Conservation (phyloP, 2,329 filamentous ascomycete species). For the Orbilia quercus region DNA sequence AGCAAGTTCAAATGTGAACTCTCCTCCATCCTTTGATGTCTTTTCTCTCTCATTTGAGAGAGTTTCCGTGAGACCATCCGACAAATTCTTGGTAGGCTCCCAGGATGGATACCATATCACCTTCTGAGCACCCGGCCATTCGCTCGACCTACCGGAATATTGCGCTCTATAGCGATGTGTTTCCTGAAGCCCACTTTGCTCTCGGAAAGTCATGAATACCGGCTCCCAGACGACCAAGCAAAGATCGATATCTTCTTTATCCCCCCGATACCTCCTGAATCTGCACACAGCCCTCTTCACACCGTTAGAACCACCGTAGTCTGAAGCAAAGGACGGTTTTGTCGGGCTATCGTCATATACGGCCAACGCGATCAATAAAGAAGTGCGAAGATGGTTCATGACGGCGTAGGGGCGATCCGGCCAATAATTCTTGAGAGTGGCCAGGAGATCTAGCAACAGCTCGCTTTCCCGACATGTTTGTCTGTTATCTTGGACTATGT, state of each 20-base stretch:
- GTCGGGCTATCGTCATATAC: constrained; percentile 40
- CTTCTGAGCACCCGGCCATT: constrained; percentile 47
- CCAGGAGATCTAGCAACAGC: constrained; percentile 38
- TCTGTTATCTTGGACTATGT: constrained; percentile 34
- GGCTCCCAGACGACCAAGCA: constrained; percentile 42
- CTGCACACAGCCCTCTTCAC: constrained; percentile 40
- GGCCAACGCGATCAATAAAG: constrained; percentile 30
- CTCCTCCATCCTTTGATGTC: constrained; percentile 22
- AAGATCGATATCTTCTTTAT: constrained; percentile 34
- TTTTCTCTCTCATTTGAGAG: constrained; percentile 43
- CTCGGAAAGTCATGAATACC: constrained; percentile 46
- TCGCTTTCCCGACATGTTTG: constrained; percentile 48
- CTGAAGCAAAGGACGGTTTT: constrained; percentile 46
- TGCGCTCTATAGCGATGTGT: constrained; percentile 43
- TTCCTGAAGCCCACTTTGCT: constrained; percentile 45
- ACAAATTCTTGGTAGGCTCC: constrained; percentile 40
- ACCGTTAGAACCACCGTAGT: constrained; percentile 30
- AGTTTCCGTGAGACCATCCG: constrained; percentile 29
- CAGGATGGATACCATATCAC: constrained; percentile 55
- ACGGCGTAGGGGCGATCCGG: constrained; percentile 50
- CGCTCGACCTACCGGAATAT: constrained; percentile 33
- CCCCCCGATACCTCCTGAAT: constrained; percentile 30
- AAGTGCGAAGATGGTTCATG: constrained; percentile 53
- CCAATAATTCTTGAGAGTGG: constrained; percentile 43
- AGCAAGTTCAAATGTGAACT: constrained; percentile 39